Evolutionary conservation across 2,329 filamentous ascomycete species (phyloP).

Genomic region (Paramyrothecium roridum): DNA sequence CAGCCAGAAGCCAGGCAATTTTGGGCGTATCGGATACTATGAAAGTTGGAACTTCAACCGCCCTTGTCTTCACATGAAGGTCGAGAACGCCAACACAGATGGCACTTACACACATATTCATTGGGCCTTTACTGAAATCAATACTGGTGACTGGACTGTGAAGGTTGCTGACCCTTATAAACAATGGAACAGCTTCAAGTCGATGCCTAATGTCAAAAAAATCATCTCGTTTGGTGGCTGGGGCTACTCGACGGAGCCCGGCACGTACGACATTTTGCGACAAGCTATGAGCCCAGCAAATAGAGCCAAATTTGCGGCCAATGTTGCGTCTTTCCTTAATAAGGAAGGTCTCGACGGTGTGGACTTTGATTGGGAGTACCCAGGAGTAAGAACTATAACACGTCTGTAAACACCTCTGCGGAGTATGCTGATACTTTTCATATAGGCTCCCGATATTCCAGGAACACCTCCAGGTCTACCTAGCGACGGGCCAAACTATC

Average conservation of each 20-base stretch:
- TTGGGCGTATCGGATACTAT: conserved; percentile 16
- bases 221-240: conserved; percentile 25
- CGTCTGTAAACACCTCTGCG: not conserved
- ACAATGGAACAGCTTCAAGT: conserved; percentile 19
- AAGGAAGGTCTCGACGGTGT: conserved; percentile 32
- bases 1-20: conserved; percentile 3
- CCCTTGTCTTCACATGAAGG: conserved; percentile 6
- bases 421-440: not conserved
- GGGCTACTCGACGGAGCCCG: conserved; percentile 18
- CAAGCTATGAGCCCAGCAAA: conserved; percentile 22
- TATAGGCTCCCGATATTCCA: conserved; percentile 10
- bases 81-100: conserved; percentile 12
- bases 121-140: conserved; percentile 27
- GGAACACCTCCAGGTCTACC: conserved; percentile 11
- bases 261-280: conserved; percentile 16
- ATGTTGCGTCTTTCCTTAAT: conserved; percentile 31
- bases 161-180: conserved; percentile 13
- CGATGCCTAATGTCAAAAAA: conserved; percentile 14
- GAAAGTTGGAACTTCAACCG: conserved; percentile 8
- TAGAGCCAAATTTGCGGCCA: conserved; percentile 25
- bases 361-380: conserved; percentile 40
- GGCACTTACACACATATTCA: conserved; percentile 16
- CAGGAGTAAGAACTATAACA: conserved; percentile 12
- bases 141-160: conserved; percentile 8
- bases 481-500: conserved; percentile 7